Conservation (phyloP, 495 filamentous ascomycete genomes). For the Penicillium taxi region DNA sequence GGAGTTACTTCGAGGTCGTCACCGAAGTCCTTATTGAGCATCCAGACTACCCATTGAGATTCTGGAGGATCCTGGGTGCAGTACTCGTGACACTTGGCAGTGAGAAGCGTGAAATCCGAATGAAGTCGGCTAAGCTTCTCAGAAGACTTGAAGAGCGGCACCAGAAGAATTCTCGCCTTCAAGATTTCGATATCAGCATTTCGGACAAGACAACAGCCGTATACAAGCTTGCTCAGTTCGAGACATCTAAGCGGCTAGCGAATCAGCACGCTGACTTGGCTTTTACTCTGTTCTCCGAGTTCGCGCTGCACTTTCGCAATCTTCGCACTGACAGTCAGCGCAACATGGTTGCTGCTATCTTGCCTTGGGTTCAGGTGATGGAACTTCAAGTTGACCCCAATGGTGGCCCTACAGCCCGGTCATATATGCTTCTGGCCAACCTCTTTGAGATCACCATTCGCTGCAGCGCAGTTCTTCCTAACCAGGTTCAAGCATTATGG, state of each 20-base stretch:
- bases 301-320: slow-evolving; percentile 81
- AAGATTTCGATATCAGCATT: slow-evolving; percentile 97
- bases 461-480: slow-evolving; percentile 78
- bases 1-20: slow-evolving; percentile 93
- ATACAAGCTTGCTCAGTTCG: slow-evolving; percentile 94
- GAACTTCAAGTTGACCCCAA: slow-evolving; percentile 92
- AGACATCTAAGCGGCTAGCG: slow-evolving; percentile 84
- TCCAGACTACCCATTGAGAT: slow-evolving; percentile 68
- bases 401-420: slow-evolving; percentile 78
- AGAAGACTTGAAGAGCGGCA: slow-evolving; percentile 77
- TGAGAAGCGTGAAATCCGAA: slow-evolving; percentile 76
- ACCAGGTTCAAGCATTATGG: slow-evolving; percentile 96
- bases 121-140: slow-evolving; percentile 80
- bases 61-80: slow-evolving; percentile 82
- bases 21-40: slow-evolving; percentile 77
- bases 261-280: slow-evolving; percentile 81
- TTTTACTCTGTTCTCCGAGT: slow-evolving; percentile 91
- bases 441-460: slow-evolving; percentile 94
- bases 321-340: slow-evolving; percentile 72
- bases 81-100: slow-evolving; percentile 87
- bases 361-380: slow-evolving; percentile 94
- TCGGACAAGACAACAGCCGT: slow-evolving; percentile 97
- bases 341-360: slow-evolving; percentile 87
- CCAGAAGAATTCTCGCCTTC: slow-evolving; percentile 77
- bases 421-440: slow-evolving; percentile 93